These are phyloP conservation scores for Monosporozyma unispora DNA, from an alignment of 805 yeast genomes.

Conservation along the genomic window DNA sequence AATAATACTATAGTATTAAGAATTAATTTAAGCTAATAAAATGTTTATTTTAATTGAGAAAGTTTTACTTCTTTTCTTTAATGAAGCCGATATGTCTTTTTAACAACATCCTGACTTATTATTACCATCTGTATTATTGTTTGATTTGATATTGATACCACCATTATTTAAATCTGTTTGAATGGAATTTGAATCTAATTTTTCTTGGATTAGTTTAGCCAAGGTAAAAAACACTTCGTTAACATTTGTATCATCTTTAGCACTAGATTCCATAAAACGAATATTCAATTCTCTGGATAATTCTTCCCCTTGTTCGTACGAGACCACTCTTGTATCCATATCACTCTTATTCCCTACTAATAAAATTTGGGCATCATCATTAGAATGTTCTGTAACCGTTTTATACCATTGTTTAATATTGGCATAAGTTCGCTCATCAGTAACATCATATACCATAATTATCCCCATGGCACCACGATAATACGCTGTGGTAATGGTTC, in stretches of 20 bases:
- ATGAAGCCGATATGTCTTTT: too few relatives aligned
- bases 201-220: slow-evolving; percentile 79
- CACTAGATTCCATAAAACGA: slow-evolving; percentile 93
- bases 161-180: slow-evolving; percentile 46
- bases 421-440: slow-evolving; percentile 84
- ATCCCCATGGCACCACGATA: slow-evolving; percentile 88
- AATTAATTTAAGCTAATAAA: background rate
- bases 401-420: slow-evolving; percentile 91
- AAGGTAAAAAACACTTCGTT: slow-evolving; percentile 85
- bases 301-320: slow-evolving; percentile 82
- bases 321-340: slow-evolving; percentile 77
- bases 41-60: too few relatives aligned
- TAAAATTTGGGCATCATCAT: slow-evolving; percentile 88
- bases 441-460: slow-evolving; percentile 73
- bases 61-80: too few relatives aligned
- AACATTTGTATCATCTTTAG: slow-evolving; percentile 87
- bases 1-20: too few relatives aligned
- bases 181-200: slow-evolving; percentile 37
- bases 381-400: slow-evolving; percentile 95
- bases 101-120: background rate
- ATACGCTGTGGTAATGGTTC: slow-evolving; percentile 90
- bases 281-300: slow-evolving; percentile 79
- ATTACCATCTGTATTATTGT: background rate
- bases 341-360: slow-evolving; percentile 95
- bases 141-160: slow-evolving; percentile 36